Conservation (phyloP, 2,329 filamentous ascomycete genomes). For the Alternaria sp. region DNA sequence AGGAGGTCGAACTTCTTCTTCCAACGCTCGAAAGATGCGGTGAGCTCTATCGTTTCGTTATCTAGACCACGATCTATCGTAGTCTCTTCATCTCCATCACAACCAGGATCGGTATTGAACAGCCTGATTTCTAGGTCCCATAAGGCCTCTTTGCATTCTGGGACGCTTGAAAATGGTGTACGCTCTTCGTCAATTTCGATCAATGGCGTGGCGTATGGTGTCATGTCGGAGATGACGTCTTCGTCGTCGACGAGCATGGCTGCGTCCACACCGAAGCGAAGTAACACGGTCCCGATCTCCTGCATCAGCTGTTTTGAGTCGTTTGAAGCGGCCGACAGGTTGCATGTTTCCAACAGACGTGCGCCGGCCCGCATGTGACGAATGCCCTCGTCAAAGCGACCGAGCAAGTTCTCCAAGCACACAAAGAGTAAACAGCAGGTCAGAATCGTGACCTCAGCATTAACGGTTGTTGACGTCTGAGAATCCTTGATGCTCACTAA, state of each 20-base stretch:
- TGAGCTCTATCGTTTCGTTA: not conserved
- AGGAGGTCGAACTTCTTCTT: not conserved
- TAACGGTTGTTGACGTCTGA: not conserved
- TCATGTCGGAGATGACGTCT: slow-evolving; percentile 4
- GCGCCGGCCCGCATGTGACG: slow-evolving; percentile 12
- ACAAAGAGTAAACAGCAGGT: slow-evolving; percentile 16
- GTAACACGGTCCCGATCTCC: slow-evolving; percentile 12
- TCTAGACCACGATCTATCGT: not conserved
- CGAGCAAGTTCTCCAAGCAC: slow-evolving; percentile 13
- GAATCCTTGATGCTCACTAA: not conserved
- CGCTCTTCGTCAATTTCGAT: slow-evolving; percentile 3
- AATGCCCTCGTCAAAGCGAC: slow-evolving; percentile 9
- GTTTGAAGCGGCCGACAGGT: slow-evolving; percentile 1
- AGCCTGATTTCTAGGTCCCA: slow-evolving; percentile 1
- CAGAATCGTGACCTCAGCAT: slow-evolving; percentile 4
- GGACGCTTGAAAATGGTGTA: not conserved
- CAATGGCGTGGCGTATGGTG: slow-evolving; percentile 4
- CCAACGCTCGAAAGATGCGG: not conserved
- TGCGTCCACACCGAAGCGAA: slow-evolving; percentile 11
- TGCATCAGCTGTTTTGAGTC: slow-evolving; percentile 3
- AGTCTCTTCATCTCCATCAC: not conserved
- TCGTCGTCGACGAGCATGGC: slow-evolving; percentile 2
- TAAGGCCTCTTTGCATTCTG: not conserved
- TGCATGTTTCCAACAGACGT: slow-evolving; percentile 5
- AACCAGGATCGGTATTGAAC: not conserved